phyloP scores from a whole-genome alignment of 176 grass and related monocot genomes.

The Areca catechu region DNA sequence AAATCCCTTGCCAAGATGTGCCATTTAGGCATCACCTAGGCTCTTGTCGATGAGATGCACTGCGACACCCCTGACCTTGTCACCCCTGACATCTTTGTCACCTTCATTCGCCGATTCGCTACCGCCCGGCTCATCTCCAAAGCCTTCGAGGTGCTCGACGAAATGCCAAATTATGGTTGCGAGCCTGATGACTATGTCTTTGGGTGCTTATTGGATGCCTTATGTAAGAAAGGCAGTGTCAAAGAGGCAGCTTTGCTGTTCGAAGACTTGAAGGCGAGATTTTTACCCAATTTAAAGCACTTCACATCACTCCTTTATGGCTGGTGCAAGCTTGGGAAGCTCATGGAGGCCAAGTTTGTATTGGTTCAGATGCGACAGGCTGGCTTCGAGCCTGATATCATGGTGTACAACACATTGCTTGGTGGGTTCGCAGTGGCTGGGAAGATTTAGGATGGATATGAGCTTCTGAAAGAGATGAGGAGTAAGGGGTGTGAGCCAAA shows the following conservation, averaged over 20 bases:
- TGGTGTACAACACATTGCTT: constrained; percentile 89
- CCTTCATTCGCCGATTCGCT: constrained; percentile 19
- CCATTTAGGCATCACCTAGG: constrained; percentile 34
- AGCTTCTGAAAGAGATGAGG: no score
- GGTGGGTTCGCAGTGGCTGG: no score
- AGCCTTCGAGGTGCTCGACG: constrained; percentile 37
- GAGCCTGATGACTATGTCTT: constrained; percentile 27
- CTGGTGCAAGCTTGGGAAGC: constrained; percentile 88
- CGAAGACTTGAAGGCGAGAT: constrained; percentile 50
- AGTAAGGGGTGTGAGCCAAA: no score
- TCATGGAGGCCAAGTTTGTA: constrained; percentile 82
- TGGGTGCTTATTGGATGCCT: constrained; percentile 31
- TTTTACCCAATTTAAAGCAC: constrained; percentile 52
- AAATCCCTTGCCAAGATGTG: constrained; percentile 36
- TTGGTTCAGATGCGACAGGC: constrained; percentile 66
- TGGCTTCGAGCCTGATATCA: constrained; percentile 58
- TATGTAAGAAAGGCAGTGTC: constrained; percentile 48
- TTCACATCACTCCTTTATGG: constrained; percentile 85
- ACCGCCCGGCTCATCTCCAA: constrained; percentile 44
- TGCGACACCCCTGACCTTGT: constrained; percentile 41
- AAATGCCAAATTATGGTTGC: constrained; percentile 26
- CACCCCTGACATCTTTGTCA: constrained; percentile 31
- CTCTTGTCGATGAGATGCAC: constrained; percentile 33
- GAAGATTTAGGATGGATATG: no score
- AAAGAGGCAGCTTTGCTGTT: constrained; percentile 67